A percentile compares a stretch with the other conserved stretches of the same genome.
Conservation (phyloP, 202 grass and related monocot genomes). For the Zoysia matrella region DNA sequence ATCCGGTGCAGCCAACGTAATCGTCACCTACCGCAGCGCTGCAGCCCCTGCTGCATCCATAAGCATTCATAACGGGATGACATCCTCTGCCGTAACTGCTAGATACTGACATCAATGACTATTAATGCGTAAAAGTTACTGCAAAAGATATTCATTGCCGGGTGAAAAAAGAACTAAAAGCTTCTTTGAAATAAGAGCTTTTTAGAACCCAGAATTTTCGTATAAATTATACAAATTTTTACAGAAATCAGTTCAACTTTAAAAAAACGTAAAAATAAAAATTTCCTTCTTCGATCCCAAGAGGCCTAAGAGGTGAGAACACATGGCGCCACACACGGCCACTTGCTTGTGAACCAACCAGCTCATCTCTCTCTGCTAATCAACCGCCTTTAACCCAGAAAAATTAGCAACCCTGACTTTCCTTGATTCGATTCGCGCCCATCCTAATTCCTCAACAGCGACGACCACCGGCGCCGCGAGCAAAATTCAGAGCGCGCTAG, state of each 20-base stretch:
- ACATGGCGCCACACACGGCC: neutral
- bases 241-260: no score
- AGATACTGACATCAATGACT: neutral
- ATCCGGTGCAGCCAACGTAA: neutral
- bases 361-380: neutral
- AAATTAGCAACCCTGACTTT: slow-evolving; percentile 3
- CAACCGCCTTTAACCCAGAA: slow-evolving; percentile 3
- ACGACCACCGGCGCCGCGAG: slow-evolving; percentile 5
- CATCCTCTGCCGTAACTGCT: no score
- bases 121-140: no score
- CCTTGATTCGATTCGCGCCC: slow-evolving; percentile 43
- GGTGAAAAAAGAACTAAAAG: no score
- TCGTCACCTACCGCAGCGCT: neutral
- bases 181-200: no score
- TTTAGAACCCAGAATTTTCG: no score
- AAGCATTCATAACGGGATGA: neutral
- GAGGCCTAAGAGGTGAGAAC: neutral
- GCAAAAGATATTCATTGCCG: no score
- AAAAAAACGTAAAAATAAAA: no score
- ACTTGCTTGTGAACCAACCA: neutral
- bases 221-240: no score
- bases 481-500: neutral
- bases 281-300: no score
- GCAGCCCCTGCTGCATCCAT: no score
- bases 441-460: slow-evolving; percentile 14